Evolutionary conservation across 2,329 filamentous ascomycete species (phyloP), one percentile per base, ranked within the genome.

Genomic region (Epichloe sibirici): DNA sequence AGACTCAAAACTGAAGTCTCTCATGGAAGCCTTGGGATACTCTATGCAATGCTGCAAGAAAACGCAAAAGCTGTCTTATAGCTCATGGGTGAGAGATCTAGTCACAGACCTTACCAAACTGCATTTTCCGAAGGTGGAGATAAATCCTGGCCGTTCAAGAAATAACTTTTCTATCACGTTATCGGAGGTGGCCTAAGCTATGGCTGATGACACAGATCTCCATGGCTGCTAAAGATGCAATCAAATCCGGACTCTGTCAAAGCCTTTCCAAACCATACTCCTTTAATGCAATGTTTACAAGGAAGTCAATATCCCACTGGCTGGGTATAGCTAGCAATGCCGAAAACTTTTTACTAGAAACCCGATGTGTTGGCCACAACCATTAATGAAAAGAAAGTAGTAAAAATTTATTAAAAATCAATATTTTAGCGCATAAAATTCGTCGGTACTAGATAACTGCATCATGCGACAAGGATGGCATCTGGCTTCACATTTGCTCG

Each of bases 101-200:
- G 34, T 55, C n/a, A 43, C 51, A 31, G 45, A 56, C 48, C 49
- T 54, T 17, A 53, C 40, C 47, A 53, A 53, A 8, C 39, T 55
- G 25, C 54, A 57, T 17, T 67, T 67, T 51, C 49, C 59, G 55
- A 97, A 97, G 69, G 78, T 79, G 56, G 85, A 93, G 65, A 66
- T 95, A 42, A 84, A 87, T 56, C 78, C 88, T 23, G 90, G 90
- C 11, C 73, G 74, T 51, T 78, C 75, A 25, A 81, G 90, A 65
- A 98, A 98, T 69, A 97, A 98, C 64, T 98, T 97, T 67, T 82
- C 86, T 13, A 83, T 97, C 59, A 78, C 88, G 15, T 66, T 95
- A 55, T 72, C 45, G 35, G 12, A 46, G 17, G 13, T 43, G n/a
- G 17, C 39, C 34, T 17, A 31, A 15, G 53, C 43, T 57, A 54